Percentiles rank a stretch among this genome's conserved stretches.
These are phyloP conservation scores for Alternaria metachromatica DNA, from an alignment of 2,329 filamentous ascomycete species.

Conservation along the genomic window DNA sequence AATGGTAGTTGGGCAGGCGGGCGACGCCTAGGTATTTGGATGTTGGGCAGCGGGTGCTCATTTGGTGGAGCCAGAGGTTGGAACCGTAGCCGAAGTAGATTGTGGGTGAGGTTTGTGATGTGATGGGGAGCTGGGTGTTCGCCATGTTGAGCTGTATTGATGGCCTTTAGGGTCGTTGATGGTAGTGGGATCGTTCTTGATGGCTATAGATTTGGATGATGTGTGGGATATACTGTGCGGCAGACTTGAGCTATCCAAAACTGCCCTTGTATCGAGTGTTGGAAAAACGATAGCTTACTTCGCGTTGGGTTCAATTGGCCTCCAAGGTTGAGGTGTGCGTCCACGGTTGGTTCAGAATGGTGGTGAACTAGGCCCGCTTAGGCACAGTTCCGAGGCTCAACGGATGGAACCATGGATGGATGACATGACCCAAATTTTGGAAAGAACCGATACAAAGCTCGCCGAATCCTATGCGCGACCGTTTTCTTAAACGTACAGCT, in stretches of 20 bases:
- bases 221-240: neutral
- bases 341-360: neutral
- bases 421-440: slow-evolving; percentile 3
- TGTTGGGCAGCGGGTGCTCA: slow-evolving; percentile 65
- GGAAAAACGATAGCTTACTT: neutral
- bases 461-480: neutral
- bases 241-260: neutral
- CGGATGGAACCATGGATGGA: neutral
- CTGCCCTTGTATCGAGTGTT: neutral
- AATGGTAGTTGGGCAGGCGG: slow-evolving; percentile 63
- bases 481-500: neutral
- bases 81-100: slow-evolving; percentile 76
- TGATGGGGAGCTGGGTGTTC: neutral
- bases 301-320: neutral
- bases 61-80: slow-evolving; percentile 72
- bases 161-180: neutral
- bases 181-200: neutral
- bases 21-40: slow-evolving; percentile 65
- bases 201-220: neutral
- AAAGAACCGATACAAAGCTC: neutral
- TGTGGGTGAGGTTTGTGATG: slow-evolving; percentile 22
- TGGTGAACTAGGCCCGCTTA: neutral
- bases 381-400: neutral
- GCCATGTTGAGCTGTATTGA: slow-evolving; percentile 12
- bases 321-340: neutral